Evolutionary conservation across 305 asterid genomes (phyloP).

Genomic region (Solanum hybrid): DNA sequence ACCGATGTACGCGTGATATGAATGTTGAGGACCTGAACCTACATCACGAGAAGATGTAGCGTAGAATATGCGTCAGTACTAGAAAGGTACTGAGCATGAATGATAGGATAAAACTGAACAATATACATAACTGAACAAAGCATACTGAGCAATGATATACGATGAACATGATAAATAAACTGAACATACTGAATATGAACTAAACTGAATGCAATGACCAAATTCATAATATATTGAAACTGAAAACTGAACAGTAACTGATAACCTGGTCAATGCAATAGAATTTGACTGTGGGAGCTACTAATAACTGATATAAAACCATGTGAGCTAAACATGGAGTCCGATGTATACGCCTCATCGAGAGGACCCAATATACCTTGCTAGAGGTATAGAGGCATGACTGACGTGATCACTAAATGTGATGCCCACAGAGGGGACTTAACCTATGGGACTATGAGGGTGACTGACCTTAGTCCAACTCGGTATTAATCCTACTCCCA

Average conservation of each 20-base stretch:
- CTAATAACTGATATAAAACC: neutral
- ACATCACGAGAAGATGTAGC: neutral
- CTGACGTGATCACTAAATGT: neutral
- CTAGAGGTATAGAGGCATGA: neutral
- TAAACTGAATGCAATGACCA: neutral
- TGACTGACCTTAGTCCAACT: no score
- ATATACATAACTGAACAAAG: neutral
- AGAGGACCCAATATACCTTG: neutral
- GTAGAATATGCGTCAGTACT: neutral
- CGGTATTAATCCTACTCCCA: no score
- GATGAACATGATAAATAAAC: no score
- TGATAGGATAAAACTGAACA: no score
- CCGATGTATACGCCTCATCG: neutral
- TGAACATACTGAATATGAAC: neutral
- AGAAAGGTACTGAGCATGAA: neutral
- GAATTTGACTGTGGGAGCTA: neutral
- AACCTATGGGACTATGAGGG: no score
- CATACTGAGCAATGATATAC: no score
- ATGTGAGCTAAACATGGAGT: neutral
- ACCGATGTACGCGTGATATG: neutral
- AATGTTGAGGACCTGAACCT: neutral
- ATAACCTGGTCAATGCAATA: neutral
- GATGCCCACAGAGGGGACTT: neutral
- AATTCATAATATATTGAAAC: no score
- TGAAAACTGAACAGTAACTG: neutral